Evolutionary conservation across 495 filamentous ascomycete species (phyloP).

Genomic region (Podospora appendiculata): DNA sequence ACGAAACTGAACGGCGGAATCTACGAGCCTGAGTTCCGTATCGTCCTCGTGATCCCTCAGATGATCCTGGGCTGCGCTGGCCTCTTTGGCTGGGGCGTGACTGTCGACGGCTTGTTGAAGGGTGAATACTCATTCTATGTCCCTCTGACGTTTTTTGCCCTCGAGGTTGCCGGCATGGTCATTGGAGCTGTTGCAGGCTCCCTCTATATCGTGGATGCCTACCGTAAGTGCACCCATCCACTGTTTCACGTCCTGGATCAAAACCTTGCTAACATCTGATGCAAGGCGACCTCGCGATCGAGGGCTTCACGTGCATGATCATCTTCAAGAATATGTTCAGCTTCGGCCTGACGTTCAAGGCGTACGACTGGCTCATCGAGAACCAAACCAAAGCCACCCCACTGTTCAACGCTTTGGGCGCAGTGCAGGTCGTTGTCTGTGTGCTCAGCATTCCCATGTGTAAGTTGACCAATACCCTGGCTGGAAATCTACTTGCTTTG

Average conservation of each 20-base stretch:
- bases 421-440: slow-evolving; percentile 70
- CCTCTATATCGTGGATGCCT: slow-evolving; percentile 91
- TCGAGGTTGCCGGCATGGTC: slow-evolving; percentile 81
- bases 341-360: slow-evolving; percentile 75
- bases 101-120: slow-evolving; percentile 42
- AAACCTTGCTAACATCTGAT: not conserved
- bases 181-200: slow-evolving; percentile 79
- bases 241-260: not conserved
- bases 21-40: slow-evolving; percentile 87
- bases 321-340: slow-evolving; percentile 91
- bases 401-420: slow-evolving; percentile 61
- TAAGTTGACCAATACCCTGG: slow-evolving; percentile 16
- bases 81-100: slow-evolving; percentile 76
- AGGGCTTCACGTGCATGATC: slow-evolving; percentile 83
- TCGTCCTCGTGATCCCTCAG: slow-evolving; percentile 75
- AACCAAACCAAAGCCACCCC: slow-evolving; percentile 46
- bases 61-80: slow-evolving; percentile 70
- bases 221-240: slow-evolving; percentile 53
- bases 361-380: slow-evolving; percentile 69
- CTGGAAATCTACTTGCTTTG: not conserved
- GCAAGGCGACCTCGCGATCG: slow-evolving; percentile 71
- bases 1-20: slow-evolving; percentile 68
- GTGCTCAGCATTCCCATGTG: slow-evolving; percentile 69
- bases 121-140: slow-evolving; percentile 58
- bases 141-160: slow-evolving; percentile 70